Percentiles rank a stretch among this genome's conserved stretches.
Evolutionary conservation across 2,329 filamentous ascomycete species (phyloP).

Genomic region (Cryoendolithus antarcticus): DNA sequence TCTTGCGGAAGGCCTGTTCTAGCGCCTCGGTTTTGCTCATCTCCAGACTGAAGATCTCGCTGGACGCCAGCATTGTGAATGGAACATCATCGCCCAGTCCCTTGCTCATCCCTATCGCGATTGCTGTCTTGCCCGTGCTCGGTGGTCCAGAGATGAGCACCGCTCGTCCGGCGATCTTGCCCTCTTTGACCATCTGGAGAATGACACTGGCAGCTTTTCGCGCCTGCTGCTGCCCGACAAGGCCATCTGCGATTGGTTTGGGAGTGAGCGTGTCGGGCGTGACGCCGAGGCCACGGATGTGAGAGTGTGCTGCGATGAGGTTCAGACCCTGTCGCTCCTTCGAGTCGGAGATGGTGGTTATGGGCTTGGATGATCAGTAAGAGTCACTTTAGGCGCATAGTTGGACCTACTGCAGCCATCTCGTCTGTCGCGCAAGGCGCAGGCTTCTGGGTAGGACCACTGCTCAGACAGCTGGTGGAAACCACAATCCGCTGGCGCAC

Average conservation of each 20-base stretch:
- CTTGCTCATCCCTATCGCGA: conserved; percentile 98
- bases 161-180: conserved; percentile 92
- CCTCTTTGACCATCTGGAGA: conserved; percentile 96
- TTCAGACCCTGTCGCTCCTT: conserved; percentile 61
- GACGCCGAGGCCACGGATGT: conserved; percentile 82
- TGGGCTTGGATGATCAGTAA: conserved; percentile 34
- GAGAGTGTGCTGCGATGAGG: too few relatives aligned
- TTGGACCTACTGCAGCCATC: conserved; percentile 5
- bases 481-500: too few relatives aligned
- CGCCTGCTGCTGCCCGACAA: conserved; percentile 93
- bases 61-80: conserved; percentile 89
- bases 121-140: conserved; percentile 94
- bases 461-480: too few relatives aligned
- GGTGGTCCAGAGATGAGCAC: conserved; percentile 91
- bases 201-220: conserved; percentile 94
- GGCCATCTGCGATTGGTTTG: conserved; percentile 70
- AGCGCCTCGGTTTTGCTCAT: conserved; percentile 99
- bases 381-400: neutral
- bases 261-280: conserved; percentile 85
- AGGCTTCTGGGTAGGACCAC: too few relatives aligned
- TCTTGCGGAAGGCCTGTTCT: conserved; percentile 95
- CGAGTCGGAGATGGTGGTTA: conserved; percentile 80
- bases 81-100: conserved; percentile 88
- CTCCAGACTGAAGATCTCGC: conserved; percentile 95
- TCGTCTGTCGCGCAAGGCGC: neutral